Evolutionary conservation across 805 yeast species (phyloP).

Genomic region (Cyberlindnera xishuangbannaensis): DNA sequence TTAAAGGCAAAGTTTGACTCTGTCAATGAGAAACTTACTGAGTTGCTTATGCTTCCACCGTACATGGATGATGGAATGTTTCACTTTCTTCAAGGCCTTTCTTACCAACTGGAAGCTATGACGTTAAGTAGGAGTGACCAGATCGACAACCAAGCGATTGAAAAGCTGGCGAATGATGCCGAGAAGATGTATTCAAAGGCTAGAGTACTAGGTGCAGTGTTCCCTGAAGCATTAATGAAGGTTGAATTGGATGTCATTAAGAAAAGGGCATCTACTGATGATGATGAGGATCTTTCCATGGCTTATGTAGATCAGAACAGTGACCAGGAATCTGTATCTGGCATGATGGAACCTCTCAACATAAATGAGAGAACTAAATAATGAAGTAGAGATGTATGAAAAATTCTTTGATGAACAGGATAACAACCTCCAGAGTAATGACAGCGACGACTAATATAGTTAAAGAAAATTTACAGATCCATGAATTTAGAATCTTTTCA

Average conservation of each 20-base stretch:
- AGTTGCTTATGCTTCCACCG: slow-evolving; percentile 13
- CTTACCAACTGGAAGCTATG: slow-evolving; percentile 19
- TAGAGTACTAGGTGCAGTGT: slow-evolving; percentile 5
- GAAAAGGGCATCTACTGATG: too few relatives aligned
- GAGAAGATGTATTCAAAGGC: slow-evolving; percentile 14
- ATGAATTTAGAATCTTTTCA: too few relatives aligned
- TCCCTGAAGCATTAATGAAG: slow-evolving; percentile 17
- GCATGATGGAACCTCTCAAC: too few relatives aligned
- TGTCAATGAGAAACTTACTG: slow-evolving; percentile 17
- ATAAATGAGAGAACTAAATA: too few relatives aligned
- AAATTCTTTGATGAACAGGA: too few relatives aligned
- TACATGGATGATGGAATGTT: slow-evolving; percentile 21
- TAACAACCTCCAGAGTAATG: too few relatives aligned
- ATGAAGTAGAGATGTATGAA: too few relatives aligned
- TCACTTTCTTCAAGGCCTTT: slow-evolving; percentile 21
- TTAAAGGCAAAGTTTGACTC: slow-evolving; percentile 14
- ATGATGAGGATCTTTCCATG: too few relatives aligned
- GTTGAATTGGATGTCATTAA: slow-evolving; percentile 13
- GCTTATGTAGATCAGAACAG: too few relatives aligned
- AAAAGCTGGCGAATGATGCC: slow-evolving; percentile 12
- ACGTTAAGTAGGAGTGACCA: slow-evolving; percentile 1
- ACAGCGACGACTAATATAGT: too few relatives aligned
- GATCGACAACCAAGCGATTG: slow-evolving; percentile 9
- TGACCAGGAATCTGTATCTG: too few relatives aligned
- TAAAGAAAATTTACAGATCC: too few relatives aligned